Evolutionary conservation across 805 yeast species (phyloP), one percentile per base, ranked within the genome.

Genomic region (Candida rishiriensis): DNA sequence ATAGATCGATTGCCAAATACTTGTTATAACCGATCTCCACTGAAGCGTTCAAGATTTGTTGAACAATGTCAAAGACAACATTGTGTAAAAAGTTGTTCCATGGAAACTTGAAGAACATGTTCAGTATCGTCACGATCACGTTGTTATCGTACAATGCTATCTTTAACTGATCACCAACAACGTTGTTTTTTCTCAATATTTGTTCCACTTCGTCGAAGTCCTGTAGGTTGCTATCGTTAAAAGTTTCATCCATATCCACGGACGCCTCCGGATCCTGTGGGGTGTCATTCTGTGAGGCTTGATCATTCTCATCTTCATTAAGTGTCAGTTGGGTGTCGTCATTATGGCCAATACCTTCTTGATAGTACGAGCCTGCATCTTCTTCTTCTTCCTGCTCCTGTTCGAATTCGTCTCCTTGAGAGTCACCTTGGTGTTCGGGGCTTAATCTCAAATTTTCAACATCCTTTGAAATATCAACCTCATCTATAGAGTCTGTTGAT

Each of bases 21-120:
- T 85, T 82, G 66, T 90, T 91, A 56, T 85, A 90, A 12, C 96
- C 91, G 47, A 84, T 78, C 51, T 87, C 91, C 73, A 53, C 51
- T 36, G 83, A 77, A 1, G 96, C 98, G 63, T 88, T 89, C 62
- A 93, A 77, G 15, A 93, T 81, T 63, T 93, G 99, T 64, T 93
- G 99, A 29, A 93, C 84, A 49, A 93, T 79, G 66, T 93, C 99
- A 71, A 91, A 93, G 9, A 93, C 96, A 46, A 93, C 99, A 59
- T 91, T 93, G 65, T 93, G 99, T 71, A 93, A 76, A 59, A 93
- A 93, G 60, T 93, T 93, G 63, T 93, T 93, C 98, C 98, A 93
- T 7, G 98, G 97, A 64, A 83, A 88, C 48, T 75, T 70, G 64
- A 90, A 82, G 58, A 93, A 88, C 74, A 53, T 53, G 16, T 75